A percentile compares a stretch with the other conserved stretches of the same genome.
These are phyloP conservation scores for Neurospora sp. DNA, from an alignment of 495 filamentous ascomycete genomes.

Conservation along the genomic window DNA sequence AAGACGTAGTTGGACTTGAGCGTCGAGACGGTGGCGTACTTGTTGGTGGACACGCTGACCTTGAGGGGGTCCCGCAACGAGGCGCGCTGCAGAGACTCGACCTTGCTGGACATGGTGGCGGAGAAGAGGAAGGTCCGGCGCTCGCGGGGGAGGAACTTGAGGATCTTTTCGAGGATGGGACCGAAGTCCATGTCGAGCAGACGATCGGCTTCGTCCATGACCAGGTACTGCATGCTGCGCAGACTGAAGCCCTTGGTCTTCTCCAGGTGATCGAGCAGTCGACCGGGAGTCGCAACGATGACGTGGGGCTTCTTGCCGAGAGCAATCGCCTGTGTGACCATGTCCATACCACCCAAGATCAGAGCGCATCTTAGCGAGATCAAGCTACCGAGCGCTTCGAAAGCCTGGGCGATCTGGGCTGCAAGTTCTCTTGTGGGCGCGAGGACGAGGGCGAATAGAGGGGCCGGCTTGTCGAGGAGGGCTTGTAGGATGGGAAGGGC, in stretches of 20 bases:
- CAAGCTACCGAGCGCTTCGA: slow-evolving; percentile 72
- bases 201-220: slow-evolving; percentile 88
- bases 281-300: slow-evolving; percentile 78
- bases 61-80: slow-evolving; percentile 65
- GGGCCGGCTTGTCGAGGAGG: slow-evolving; percentile 71
- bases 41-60: slow-evolving; percentile 63
- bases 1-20: slow-evolving; percentile 75
- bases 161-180: slow-evolving; percentile 80
- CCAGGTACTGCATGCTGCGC: slow-evolving; percentile 63
- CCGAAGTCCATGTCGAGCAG: slow-evolving; percentile 93
- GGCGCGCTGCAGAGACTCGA: slow-evolving; percentile 84
- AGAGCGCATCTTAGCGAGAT: slow-evolving; percentile 72
- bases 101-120: slow-evolving; percentile 85
- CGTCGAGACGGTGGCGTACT: slow-evolving; percentile 82
- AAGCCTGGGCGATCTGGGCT: slow-evolving; percentile 74
- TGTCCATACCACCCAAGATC: slow-evolving; percentile 89
- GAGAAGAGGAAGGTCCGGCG: slow-evolving; percentile 82
- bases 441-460: slow-evolving; percentile 70
- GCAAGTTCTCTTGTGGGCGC: slow-evolving; percentile 91
- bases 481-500: slow-evolving; percentile 80
- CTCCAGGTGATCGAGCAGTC: slow-evolving; percentile 86
- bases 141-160: slow-evolving; percentile 78
- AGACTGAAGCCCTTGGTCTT: slow-evolving; percentile 94
- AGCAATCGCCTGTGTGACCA: slow-evolving; percentile 80
- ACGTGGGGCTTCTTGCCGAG: slow-evolving; percentile 89